Evolutionary conservation across 2,329 filamentous ascomycete species (phyloP).

Genomic region (Alternaria sp.): DNA sequence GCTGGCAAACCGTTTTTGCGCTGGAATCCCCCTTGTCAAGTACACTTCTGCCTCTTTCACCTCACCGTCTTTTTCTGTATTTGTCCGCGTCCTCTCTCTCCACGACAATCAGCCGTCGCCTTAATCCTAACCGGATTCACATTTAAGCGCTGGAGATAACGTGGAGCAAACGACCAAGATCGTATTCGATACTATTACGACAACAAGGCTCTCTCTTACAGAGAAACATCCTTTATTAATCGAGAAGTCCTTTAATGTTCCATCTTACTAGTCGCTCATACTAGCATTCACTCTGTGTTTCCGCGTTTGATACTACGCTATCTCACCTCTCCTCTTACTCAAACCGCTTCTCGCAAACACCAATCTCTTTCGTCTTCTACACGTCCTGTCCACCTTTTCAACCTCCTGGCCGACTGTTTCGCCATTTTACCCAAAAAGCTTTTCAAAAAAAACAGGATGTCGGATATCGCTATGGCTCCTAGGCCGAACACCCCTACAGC

Average conservation of each 20-base stretch:
- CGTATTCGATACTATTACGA: neutral
- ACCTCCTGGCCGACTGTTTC: too few species aligned
- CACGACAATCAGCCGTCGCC: neutral
- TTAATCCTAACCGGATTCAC: neutral
- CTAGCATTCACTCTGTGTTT: slow-evolving; percentile 1
- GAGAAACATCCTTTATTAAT: neutral
- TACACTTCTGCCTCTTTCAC: neutral
- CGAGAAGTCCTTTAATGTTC: too few species aligned
- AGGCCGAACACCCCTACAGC: slow-evolving; percentile 15
- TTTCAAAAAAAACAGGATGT: neutral
- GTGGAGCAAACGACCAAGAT: neutral
- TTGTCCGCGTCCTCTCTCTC: neutral
- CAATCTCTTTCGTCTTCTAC: neutral
- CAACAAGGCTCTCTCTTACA: neutral
- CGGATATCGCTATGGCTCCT: neutral
- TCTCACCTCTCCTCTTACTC: slow-evolving; percentile 3
- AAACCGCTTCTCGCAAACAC: neutral
- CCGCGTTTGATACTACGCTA: neutral
- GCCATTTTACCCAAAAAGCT: too few species aligned
- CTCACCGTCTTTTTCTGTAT: neutral
- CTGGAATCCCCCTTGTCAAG: neutral
- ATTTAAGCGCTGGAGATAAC: accelerated
- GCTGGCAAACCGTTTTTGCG: neutral
- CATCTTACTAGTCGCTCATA: neutral
- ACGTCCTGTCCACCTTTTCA: neutral